phyloP scores from a whole-genome alignment of 2,329 filamentous ascomycete species.

The Aspergillus luchuensis region DNA sequence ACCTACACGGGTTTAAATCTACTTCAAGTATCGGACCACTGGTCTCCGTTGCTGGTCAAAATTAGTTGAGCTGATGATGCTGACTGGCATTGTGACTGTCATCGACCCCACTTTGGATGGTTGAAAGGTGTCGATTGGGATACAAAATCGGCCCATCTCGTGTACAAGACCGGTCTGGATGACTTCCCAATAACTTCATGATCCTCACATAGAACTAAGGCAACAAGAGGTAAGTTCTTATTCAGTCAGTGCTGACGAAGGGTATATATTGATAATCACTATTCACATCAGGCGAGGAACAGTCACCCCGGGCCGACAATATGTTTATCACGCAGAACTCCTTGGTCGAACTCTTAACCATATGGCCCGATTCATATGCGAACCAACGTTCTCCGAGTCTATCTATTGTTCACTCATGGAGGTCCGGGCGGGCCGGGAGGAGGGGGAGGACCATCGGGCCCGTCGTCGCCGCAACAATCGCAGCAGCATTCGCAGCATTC shows the following conservation, averaged over 20 bases:
- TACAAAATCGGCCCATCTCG: too few species aligned
- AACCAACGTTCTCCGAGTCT: background rate
- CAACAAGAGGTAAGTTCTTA: too few species aligned
- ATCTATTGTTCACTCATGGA: background rate
- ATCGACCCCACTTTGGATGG: background rate
- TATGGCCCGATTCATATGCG: background rate
- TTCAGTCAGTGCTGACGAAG: too few species aligned
- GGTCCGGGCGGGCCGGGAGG: background rate
- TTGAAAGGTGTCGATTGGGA: too few species aligned
- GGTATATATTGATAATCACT: too few species aligned
- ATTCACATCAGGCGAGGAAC: too few species aligned
- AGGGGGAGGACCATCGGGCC: background rate
- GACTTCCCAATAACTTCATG: too few species aligned
- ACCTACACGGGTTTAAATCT: background rate
- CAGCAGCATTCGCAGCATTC: slow-evolving; percentile 29
- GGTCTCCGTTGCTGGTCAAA: background rate
- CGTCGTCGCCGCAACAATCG: background rate
- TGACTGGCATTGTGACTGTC: background rate
- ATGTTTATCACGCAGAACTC: too few species aligned
- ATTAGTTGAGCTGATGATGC: background rate
- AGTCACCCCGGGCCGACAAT: too few species aligned
- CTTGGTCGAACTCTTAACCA: too few species aligned
- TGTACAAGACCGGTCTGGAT: too few species aligned
- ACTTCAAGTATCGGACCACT: background rate
- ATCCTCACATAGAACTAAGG: too few species aligned